These are phyloP conservation scores for Nothophoma quercina DNA, from an alignment of 2,329 filamentous ascomycete species.

Conservation along the genomic window DNA sequence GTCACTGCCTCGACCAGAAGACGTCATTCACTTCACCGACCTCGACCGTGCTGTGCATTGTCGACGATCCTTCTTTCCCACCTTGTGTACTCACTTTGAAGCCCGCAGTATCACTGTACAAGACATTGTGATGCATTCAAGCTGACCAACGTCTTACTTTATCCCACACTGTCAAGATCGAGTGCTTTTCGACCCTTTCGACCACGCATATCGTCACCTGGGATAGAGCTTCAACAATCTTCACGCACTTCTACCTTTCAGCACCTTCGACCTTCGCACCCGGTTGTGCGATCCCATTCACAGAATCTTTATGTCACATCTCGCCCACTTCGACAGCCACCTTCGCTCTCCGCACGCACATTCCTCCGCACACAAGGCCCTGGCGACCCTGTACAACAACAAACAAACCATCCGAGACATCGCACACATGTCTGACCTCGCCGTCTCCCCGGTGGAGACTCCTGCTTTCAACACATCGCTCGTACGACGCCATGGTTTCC, in stretches of 20 bases:
- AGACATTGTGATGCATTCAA: slow-evolving; percentile 41
- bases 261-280: slow-evolving; percentile 19
- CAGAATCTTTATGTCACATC: slow-evolving; percentile 14
- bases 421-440: slow-evolving; percentile 34
- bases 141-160: slow-evolving; percentile 32
- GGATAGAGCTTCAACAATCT: slow-evolving; percentile 25
- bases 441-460: slow-evolving; percentile 17
- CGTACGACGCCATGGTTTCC: slow-evolving; percentile 34
- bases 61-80: slow-evolving; percentile 15
- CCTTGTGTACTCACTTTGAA: slow-evolving; percentile 5
- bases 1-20: slow-evolving; percentile 1
- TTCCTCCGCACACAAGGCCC: slow-evolving; percentile 7
- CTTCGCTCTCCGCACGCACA: slow-evolving; percentile 18
- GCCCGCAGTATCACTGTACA: slow-evolving; percentile 9
- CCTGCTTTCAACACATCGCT: slow-evolving; percentile 20
- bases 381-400: slow-evolving; percentile 13
- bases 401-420: slow-evolving; percentile 8
- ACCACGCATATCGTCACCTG: slow-evolving; percentile 21
- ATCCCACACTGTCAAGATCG: slow-evolving; percentile 32
- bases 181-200: slow-evolving; percentile 18
- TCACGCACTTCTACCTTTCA: slow-evolving; percentile 14
- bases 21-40: slow-evolving; percentile 18
- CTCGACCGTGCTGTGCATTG: slow-evolving; percentile 33
- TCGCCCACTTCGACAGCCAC: slow-evolving; percentile 11
- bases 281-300: slow-evolving; percentile 23